Percentiles rank a stretch among this genome's conserved stretches.
These are phyloP conservation scores for Tolypocladium capitatum DNA, from an alignment of 2,329 filamentous ascomycete species.

Conservation along the genomic window DNA sequence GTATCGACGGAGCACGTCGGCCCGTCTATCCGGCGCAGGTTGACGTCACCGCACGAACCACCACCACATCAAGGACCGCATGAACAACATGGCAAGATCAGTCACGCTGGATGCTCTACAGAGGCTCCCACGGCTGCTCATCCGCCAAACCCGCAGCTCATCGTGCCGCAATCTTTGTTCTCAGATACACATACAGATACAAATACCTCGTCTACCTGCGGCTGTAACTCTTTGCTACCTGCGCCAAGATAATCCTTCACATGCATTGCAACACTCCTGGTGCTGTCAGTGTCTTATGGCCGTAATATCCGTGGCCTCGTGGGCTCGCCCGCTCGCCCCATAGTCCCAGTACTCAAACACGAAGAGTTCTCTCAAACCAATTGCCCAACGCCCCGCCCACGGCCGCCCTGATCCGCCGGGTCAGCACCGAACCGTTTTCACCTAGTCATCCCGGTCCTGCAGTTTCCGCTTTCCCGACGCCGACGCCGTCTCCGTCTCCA, in stretches of 20 bases:
- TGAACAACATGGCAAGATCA: too few relatives aligned
- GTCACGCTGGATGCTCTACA: too few relatives aligned
- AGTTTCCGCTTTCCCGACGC: constrained; percentile 41
- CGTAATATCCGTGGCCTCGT: not conserved
- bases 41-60: too few relatives aligned
- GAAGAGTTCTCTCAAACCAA: not conserved
- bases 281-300: not conserved
- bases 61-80: too few relatives aligned
- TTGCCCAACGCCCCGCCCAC: not conserved
- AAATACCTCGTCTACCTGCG: not conserved
- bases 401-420: not conserved
- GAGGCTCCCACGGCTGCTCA: too few relatives aligned
- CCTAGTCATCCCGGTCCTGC: constrained; percentile 23
- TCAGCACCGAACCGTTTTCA: not conserved
- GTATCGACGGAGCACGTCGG: too few relatives aligned
- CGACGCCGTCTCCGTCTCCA: constrained; percentile 17
- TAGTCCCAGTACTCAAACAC: not conserved
- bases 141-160: too few relatives aligned
- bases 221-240: not conserved
- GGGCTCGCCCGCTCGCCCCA: not conserved
- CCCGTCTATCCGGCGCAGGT: too few relatives aligned
- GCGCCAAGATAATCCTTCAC: not conserved
- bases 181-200: not conserved
- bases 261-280: not conserved
- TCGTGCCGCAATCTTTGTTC: too few relatives aligned